phyloP scores from a whole-genome alignment of 2,329 filamentous ascomycete species.

The Camillea tinctor region DNA sequence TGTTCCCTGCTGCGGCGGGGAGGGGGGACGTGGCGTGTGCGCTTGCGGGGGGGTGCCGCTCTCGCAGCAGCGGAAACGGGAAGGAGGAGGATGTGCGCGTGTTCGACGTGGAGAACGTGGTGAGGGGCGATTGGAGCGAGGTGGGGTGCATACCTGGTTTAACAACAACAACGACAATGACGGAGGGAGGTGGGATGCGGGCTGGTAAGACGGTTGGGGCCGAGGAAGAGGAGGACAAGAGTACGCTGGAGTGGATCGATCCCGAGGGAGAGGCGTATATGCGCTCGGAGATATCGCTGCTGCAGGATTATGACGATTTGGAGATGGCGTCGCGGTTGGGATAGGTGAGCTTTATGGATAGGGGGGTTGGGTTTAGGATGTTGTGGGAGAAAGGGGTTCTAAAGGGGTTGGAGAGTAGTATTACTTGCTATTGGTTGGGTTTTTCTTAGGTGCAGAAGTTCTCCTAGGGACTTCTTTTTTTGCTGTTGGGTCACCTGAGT shows the following conservation, averaged over 20 bases:
- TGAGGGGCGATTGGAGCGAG: neutral
- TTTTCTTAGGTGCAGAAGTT: neutral
- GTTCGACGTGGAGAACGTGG: neutral
- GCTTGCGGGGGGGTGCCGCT: too few species aligned
- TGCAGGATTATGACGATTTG: constrained; percentile 12
- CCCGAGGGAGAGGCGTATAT: neutral
- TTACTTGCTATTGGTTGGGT: neutral
- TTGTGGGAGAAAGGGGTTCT: too few species aligned
- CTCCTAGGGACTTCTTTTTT: too few species aligned
- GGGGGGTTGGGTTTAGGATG: neutral
- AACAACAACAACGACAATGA: too few species aligned
- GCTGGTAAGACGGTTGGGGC: too few species aligned
- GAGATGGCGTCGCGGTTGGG: constrained; percentile 18
- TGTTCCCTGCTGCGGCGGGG: neutral
- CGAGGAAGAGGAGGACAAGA: neutral
- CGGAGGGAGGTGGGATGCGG: too few species aligned
- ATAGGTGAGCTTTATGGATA: too few species aligned
- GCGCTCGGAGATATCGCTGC: constrained; percentile 7
- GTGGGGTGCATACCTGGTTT: neutral
- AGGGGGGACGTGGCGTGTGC: too few species aligned
- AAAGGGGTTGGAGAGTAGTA: too few species aligned
- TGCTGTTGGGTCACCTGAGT: too few species aligned
- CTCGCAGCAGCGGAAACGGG: too few species aligned
- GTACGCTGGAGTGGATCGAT: neutral
- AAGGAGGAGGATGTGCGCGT: neutral